These are phyloP conservation scores for Metrosideros polymorpha DNA, from an alignment of 441 rosid genomes.

Conservation along the genomic window DNA sequence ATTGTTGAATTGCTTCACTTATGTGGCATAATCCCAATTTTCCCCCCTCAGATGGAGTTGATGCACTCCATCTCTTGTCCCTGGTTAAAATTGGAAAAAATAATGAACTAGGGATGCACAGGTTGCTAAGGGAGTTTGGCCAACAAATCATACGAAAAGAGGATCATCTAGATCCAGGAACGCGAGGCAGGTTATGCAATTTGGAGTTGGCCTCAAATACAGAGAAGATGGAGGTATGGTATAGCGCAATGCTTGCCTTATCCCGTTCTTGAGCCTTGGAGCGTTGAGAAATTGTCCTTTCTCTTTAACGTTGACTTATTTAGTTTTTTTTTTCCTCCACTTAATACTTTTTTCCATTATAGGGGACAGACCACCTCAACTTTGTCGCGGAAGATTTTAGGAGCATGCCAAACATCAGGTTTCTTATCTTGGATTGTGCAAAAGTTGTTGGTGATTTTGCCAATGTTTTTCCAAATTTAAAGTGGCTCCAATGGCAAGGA, in stretches of 20 bases:
- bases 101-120: background rate
- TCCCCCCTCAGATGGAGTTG: background rate
- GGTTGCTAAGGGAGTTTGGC: background rate
- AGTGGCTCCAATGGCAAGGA: background rate
- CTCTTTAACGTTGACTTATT: background rate
- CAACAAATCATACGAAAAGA: background rate
- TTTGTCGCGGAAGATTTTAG: background rate
- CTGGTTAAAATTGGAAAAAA: background rate
- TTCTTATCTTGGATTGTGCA: background rate
- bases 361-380: background rate
- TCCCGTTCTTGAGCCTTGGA: background rate
- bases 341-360: accelerated
- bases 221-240: background rate
- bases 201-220: accelerated
- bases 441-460: background rate
- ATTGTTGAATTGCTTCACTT: background rate
- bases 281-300: background rate
- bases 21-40: background rate
- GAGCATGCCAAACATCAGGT: background rate
- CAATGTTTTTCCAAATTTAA: background rate
- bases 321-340: background rate
- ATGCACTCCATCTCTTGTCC: background rate
- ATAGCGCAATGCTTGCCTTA: background rate
- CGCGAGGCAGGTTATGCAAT: background rate
- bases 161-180: background rate